Evolutionary conservation across 805 yeast species (phyloP), one percentile per base, ranked within the genome.

Genomic region (Saturnispora sekii): DNA sequence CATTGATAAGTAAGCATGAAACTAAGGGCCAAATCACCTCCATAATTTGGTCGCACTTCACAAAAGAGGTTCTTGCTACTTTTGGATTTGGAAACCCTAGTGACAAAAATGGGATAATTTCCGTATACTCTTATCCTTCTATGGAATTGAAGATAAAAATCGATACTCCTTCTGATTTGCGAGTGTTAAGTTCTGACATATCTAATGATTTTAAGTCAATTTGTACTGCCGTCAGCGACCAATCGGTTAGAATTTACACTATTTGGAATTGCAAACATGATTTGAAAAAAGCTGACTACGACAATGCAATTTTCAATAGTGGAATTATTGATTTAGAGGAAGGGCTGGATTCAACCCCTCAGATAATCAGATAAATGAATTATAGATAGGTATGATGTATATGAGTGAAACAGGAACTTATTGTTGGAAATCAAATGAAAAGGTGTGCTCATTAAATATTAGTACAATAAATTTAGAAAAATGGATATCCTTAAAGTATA

Each of bases 1-100:
- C 94, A 0, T 60, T 85, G 29, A 63, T 88, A 29, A 66, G 71
- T 8, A 67, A 79, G 18, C 58, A 69, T 35, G 65, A 70, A 37
- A 80, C 93, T 1, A 69, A 69, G 18, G 81, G 84, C 1, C 97
- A 89, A 58, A 73, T 88, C 3, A 87, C 96, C 0, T 76, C 94
- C 0, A 60, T 88, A 33, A 66, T 75, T 16, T 88, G 97, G 97
- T 81, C 90, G 1, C 63, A 61, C 12, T 68, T 69, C 26, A 68
- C 69, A 45, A 76, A 74, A 47, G 86, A 88, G 54, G 61, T 88
- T 2, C 77, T 76, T 11, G 90, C 83, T 0, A 84, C 95, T 0
- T 88, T 80, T 65, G 97, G 97, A 0, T 87, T 81, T 58, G 81
- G 87, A 9, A 76, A 75, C 43, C 55, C 46, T 14, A 41, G 62